phyloP scores from a whole-genome alignment of 352 stramenopile genomes.

The Pythium grandisporangium region DNA sequence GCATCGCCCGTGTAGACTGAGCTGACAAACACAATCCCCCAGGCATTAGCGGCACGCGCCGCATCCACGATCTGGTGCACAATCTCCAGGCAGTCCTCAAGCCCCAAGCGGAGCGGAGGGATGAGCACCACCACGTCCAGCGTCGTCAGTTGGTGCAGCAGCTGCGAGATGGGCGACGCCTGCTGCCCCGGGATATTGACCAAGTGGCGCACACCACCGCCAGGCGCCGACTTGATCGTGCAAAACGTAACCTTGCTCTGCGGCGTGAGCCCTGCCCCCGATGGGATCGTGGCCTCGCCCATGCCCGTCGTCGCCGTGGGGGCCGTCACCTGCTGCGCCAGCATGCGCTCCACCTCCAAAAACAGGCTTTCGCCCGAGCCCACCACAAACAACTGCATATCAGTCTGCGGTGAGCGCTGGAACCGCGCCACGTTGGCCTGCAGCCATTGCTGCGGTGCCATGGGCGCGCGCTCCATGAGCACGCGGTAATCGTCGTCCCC shows the following conservation, averaged over 20 bases:
- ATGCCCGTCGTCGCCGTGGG: conserved; percentile 18
- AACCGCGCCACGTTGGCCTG: conserved; percentile 26
- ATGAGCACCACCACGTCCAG: conserved; percentile 69
- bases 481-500: conserved; percentile 42
- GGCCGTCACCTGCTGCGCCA: conserved; percentile 52
- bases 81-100: conserved; percentile 41
- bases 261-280: conserved; percentile 15
- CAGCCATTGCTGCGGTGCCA: conserved; percentile 39
- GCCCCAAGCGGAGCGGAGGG: conserved; percentile 43
- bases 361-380: conserved; percentile 63
- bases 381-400: conserved; percentile 77
- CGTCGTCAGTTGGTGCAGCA: conserved; percentile 48
- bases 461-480: conserved; percentile 35
- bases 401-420: conserved; percentile 36
- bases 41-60: conserved; percentile 32
- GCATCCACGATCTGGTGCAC: conserved; percentile 42
- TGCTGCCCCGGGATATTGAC: conserved; percentile 19
- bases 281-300: conserved; percentile 44
- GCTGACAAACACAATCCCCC: conserved; percentile 68
- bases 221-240: conserved; percentile 42
- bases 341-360: conserved; percentile 48
- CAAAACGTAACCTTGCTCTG: conserved; percentile 67
- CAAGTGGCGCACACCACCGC: conserved; percentile 3
- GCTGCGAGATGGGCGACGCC: conserved; percentile 35
- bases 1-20: conserved; percentile 38